A percentile compares a stretch with the other conserved stretches of the same genome.
Evolutionary conservation across 106 monocot species (phyloP).

Genomic region (Allium fistulosum): DNA sequence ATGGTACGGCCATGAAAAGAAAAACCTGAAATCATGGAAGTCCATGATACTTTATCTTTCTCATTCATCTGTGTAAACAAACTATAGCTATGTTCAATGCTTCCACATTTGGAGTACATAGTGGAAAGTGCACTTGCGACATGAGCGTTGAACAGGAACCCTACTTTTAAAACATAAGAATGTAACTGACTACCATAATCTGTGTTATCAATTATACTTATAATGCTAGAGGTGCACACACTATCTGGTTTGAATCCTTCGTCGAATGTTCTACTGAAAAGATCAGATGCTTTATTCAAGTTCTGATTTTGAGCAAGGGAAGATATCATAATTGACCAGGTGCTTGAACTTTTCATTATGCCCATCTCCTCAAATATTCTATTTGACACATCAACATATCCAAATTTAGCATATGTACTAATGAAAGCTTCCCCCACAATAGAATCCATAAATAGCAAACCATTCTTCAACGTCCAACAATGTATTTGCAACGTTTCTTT

Average conservation of each 20-base stretch:
- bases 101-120: slow-evolving; percentile 77
- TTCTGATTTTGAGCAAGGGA: slow-evolving; percentile 23
- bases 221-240: slow-evolving; percentile 40
- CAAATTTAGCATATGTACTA: slow-evolving; percentile 43
- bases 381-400: slow-evolving; percentile 24
- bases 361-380: slow-evolving; percentile 43
- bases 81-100: slow-evolving; percentile 38
- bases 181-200: slow-evolving; percentile 50
- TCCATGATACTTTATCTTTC: slow-evolving; percentile 56
- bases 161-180: slow-evolving; percentile 34
- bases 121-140: slow-evolving; percentile 55
- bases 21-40: slow-evolving; percentile 71
- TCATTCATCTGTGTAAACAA: slow-evolving; percentile 53
- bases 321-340: slow-evolving; percentile 53
- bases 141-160: slow-evolving; percentile 24
- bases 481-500: slow-evolving; percentile 40
- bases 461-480: slow-evolving; percentile 40
- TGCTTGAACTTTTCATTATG: slow-evolving; percentile 7
- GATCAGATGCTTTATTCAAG: slow-evolving; percentile 19
- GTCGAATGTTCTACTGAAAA: slow-evolving; percentile 32
- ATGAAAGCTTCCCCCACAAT: slow-evolving; percentile 46
- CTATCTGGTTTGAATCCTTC: slow-evolving; percentile 43
- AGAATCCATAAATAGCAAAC: slow-evolving; percentile 27
- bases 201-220: slow-evolving; percentile 27
- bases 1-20: slow-evolving; percentile 27